Evolutionary conservation across 768 basidiomycete species (phyloP).

Genomic region (Lentinula edodes): DNA sequence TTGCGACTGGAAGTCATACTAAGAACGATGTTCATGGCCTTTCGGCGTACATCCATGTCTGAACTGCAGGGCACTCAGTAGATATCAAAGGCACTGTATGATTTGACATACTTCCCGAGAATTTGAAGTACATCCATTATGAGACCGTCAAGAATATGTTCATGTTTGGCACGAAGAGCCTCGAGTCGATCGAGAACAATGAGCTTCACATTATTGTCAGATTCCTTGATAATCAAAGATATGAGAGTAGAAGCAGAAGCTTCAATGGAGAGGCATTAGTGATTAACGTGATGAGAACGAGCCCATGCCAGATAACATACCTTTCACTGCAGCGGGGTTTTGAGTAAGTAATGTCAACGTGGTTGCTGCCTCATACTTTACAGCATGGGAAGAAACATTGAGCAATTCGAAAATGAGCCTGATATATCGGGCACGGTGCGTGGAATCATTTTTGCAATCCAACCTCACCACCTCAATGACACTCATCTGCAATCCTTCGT

Average conservation of each 20-base stretch:
- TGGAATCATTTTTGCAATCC: conserved; percentile 83
- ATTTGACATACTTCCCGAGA: conserved; percentile 56
- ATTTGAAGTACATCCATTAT: conserved; percentile 96
- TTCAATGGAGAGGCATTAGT: conserved; percentile 21
- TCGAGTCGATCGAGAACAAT: conserved; percentile 94
- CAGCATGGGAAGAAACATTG: conserved; percentile 83
- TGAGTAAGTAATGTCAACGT: conserved; percentile 92
- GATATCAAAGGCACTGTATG: background rate
- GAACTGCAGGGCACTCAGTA: conserved; percentile 41
- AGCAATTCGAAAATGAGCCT: conserved; percentile 90
- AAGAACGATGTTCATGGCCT: conserved; percentile 84
- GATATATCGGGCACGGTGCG: conserved; percentile 90
- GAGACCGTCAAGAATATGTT: conserved; percentile 80
- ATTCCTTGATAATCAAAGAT: conserved; percentile 87
- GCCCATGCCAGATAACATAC: conserved; percentile 29
- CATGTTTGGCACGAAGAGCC: conserved; percentile 74
- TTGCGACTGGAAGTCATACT: conserved; percentile 93
- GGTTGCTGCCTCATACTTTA: conserved; percentile 96
- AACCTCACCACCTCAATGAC: conserved; percentile 89
- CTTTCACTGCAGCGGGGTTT: conserved; percentile 94
- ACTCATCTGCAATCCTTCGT: conserved; percentile 93
- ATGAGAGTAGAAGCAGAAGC: conserved; percentile 89
- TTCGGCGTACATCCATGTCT: conserved; percentile 94
- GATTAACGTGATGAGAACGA: background rate
- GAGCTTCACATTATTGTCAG: conserved; percentile 98